Evolutionary conservation across 805 yeast genomes (phyloP).

Genomic region (Kodamaea leandrae): DNA sequence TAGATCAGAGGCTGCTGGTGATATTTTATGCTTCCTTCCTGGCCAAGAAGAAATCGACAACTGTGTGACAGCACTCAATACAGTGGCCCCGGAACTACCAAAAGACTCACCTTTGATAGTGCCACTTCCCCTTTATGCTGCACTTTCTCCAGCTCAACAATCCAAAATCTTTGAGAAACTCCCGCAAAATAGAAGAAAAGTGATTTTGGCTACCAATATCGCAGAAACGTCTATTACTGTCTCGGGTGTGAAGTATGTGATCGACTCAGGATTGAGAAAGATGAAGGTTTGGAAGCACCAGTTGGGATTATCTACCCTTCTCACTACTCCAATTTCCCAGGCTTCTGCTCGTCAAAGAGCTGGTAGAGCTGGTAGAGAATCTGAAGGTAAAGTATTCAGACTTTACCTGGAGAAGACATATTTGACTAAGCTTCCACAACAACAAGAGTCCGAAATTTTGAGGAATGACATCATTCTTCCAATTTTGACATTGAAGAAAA

Average conservation of each 20-base stretch:
- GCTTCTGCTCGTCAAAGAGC: constrained; percentile 94
- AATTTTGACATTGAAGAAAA: constrained; percentile 74
- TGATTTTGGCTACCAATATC: constrained; percentile 89
- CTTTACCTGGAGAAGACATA: constrained; percentile 76
- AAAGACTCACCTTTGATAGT: constrained; percentile 72
- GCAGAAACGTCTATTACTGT: constrained; percentile 98
- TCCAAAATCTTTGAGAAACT: constrained; percentile 70
- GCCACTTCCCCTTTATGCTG: constrained; percentile 88
- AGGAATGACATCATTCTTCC: constrained; percentile 86
- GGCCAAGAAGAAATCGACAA: constrained; percentile 98
- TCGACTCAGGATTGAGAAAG: constrained; percentile 90
- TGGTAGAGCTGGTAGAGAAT: constrained; percentile 99
- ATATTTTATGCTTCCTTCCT: constrained; percentile 85
- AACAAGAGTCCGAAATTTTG: constrained; percentile 91
- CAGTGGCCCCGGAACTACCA: constrained; percentile 64
- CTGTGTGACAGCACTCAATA: constrained; percentile 59
- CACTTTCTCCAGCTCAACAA: constrained; percentile 83
- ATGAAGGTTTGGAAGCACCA: constrained; percentile 95
- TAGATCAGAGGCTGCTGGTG: constrained; percentile 78
- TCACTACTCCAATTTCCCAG: constrained; percentile 89
- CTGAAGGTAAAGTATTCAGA: constrained; percentile 80
- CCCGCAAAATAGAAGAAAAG: constrained; percentile 69
- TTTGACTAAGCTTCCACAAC: constrained; percentile 52
- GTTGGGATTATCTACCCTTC: constrained; percentile 84
- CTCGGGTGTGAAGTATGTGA: constrained; percentile 87